Evolutionary conservation across 2,329 filamentous ascomycete species (phyloP), one percentile per base, ranked within the genome.

Genomic region (Trichophaea hybrida): DNA sequence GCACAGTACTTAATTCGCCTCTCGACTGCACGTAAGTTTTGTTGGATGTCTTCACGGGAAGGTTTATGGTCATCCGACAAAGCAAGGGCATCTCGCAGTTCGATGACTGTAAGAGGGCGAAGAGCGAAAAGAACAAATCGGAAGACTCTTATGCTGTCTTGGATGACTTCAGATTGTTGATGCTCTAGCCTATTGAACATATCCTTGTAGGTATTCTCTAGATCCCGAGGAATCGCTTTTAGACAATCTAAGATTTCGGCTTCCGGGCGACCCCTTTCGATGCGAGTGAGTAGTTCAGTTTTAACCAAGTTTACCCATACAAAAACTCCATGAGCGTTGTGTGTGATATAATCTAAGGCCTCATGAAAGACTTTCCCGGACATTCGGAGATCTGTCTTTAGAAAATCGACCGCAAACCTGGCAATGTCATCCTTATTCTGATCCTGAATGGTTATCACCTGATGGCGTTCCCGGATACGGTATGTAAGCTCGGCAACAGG

Each of bases 231-330:
- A 48, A 57, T 15, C 6, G 31, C 8, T 32, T 48, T 10, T n/a
- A 57, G 24, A 13, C 5, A 31, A 24, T 7, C 5, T 8, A 24
- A 15, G 5, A 57, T 7, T 32, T 32, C 8, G 6, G 5, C 24
- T 7, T 32, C 13, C 10, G 5, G 17, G 6, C 5, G 7, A n/a
- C 37, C 38, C 10, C 6, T 57, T n/a, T 24, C 13, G 6, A 46
- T 5, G 6, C 6, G 49, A 24, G 6, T 6, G 17, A 43, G 8
- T 24, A 55, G 17, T 38, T n/a, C n/a, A n/a, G n/a, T n/a, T n/a
- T n/a, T n/a, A n/a, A n/a, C n/a, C n/a, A n/a, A n/a, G n/a, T n/a
- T 49, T 7, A 57, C 54, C 54, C 54, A 57, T 34, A 57, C 12
- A 48, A 57, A 57, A 6, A 57, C 54, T 8, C 54, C 54, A 6